A percentile compares a stretch with the other conserved stretches of the same genome.
Evolutionary conservation across 306 rosid genomes (phyloP).

Genomic region (Prosopis cineraria): DNA sequence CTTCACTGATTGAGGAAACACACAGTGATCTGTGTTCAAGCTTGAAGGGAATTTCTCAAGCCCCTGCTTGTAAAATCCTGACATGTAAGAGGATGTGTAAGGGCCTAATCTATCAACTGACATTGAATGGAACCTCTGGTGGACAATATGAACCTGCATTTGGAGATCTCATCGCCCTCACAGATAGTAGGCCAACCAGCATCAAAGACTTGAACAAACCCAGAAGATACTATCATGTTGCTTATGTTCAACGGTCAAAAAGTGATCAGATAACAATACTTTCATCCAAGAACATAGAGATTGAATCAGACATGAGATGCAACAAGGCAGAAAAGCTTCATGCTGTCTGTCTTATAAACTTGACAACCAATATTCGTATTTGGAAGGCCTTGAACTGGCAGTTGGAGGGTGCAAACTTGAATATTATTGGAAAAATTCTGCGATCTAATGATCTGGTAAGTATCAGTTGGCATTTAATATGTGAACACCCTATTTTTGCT

Average conservation of each 20-base stretch:
- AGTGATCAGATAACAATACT: not conserved
- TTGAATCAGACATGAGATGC: not conserved
- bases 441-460: constrained; percentile 41
- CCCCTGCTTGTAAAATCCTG: constrained; percentile 43
- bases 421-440: constrained; percentile 42
- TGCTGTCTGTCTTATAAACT: not conserved
- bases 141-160: constrained; percentile 39
- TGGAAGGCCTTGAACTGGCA: no score
- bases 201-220: constrained; percentile 38
- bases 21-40: constrained; percentile 49
- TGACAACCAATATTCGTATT: no score
- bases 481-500: no score
- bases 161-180: constrained; percentile 61
- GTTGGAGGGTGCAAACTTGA: not conserved
- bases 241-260: constrained; percentile 31
- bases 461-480: not conserved
- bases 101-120: constrained; percentile 27
- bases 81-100: no score
- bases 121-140: not conserved
- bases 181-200: constrained; percentile 39
- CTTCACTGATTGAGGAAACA: no score
- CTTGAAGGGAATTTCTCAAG: constrained; percentile 27
- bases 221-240: constrained; percentile 33
- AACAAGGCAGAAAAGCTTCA: constrained; percentile 11
- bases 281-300: not conserved